Evolutionary conservation across 2,329 filamentous ascomycete species (phyloP).

Genomic region (Alternaria atra): DNA sequence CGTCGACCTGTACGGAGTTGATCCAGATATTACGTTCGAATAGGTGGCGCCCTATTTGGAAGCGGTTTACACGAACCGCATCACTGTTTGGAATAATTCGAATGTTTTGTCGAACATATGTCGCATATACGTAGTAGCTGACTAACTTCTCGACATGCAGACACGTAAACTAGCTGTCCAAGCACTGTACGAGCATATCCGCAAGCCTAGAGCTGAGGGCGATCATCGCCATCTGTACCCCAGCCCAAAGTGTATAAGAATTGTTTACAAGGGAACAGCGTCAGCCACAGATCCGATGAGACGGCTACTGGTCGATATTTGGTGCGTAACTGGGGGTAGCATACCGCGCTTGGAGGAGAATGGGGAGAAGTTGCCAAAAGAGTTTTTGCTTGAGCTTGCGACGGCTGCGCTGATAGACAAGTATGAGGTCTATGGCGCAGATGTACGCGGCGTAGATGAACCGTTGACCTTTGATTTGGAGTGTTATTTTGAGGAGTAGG

Average conservation of each 20-base stretch:
- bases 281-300: neutral
- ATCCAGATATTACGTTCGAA: constrained; percentile 14
- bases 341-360: no score
- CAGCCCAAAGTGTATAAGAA: neutral
- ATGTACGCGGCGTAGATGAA: no score
- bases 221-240: neutral
- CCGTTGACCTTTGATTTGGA: neutral
- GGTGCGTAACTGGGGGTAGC: neutral
- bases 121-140: constrained; percentile 29
- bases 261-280: constrained; percentile 1
- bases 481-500: neutral
- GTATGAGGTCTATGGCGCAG: no score
- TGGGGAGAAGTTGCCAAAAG: no score
- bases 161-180: neutral
- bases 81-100: neutral
- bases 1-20: constrained; percentile 2
- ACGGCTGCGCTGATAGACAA: no score
- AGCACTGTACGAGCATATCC: neutral
- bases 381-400: no score
- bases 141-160: constrained; percentile 6
- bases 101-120: neutral
- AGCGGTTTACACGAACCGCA: constrained; percentile 18
- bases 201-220: accelerated
- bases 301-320: neutral
- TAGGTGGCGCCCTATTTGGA: constrained; percentile 22